A percentile compares a stretch with the other conserved stretches of the same genome.
phyloP scores from a whole-genome alignment of 2,329 filamentous ascomycete genomes.

The Dryadomyces quercus-mongolicae region DNA sequence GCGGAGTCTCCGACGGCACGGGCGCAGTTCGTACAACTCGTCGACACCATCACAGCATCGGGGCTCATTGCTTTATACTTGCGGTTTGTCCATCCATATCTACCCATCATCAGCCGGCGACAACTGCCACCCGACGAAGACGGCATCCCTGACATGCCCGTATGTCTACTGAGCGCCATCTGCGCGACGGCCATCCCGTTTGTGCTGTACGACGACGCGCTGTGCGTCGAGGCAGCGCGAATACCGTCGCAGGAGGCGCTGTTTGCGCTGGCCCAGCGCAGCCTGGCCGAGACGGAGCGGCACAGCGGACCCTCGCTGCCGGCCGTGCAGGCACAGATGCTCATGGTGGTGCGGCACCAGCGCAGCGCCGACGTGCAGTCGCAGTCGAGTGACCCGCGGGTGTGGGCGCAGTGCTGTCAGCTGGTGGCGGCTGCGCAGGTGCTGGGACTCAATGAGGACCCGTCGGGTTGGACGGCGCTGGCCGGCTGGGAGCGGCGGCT shows the following conservation, averaged over 20 bases:
- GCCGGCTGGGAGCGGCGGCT: constrained; percentile 3
- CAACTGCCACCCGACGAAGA: constrained; percentile 1
- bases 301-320: background rate
- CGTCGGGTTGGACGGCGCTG: background rate
- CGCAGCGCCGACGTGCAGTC: background rate
- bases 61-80: constrained; percentile 1
- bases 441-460: constrained; percentile 2
- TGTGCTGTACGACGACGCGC: constrained; percentile 2
- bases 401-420: constrained; percentile 1
- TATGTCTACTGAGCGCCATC: constrained; percentile 1
- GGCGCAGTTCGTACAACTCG: background rate
- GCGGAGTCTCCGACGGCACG: background rate
- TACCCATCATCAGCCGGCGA: constrained; percentile 1
- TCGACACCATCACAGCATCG: background rate
- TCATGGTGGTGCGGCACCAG: constrained; percentile 2
- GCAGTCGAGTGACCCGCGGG: background rate
- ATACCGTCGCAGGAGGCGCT: background rate
- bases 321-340: constrained; percentile 3
- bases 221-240: background rate
- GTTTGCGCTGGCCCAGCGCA: background rate
- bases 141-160: background rate
- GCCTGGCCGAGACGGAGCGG: background rate
- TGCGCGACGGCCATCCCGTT: constrained; percentile 4
- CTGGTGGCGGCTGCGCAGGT: constrained; percentile 1
- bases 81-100: background rate